Evolutionary conservation across 2,329 filamentous ascomycete genomes (phyloP).

Genomic region (Fusarium setosum): DNA sequence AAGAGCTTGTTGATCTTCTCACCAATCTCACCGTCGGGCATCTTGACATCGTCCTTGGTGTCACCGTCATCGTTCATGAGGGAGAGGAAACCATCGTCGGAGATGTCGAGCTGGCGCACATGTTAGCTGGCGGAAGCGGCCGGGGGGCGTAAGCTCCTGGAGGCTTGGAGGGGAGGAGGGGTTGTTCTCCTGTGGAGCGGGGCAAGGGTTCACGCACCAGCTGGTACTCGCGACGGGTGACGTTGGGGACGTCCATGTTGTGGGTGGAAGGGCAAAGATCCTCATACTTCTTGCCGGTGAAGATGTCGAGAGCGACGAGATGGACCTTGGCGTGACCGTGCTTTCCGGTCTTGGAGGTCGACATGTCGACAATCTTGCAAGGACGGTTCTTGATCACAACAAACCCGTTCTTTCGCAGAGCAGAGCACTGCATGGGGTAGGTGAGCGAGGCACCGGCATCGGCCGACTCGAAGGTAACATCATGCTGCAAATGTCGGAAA

Average conservation of each 20-base stretch:
- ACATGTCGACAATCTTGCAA: slow-evolving; percentile 99
- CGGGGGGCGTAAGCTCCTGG: slow-evolving; percentile 8
- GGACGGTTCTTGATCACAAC: slow-evolving; percentile 98
- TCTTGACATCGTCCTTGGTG: slow-evolving; percentile 94
- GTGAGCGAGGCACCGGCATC: slow-evolving; percentile 96
- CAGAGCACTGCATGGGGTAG: slow-evolving; percentile 99
- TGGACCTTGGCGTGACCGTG: slow-evolving; percentile 99
- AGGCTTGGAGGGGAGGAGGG: slow-evolving; percentile 24
- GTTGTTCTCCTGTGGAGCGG: slow-evolving; percentile 36
- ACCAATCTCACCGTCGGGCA: slow-evolving; percentile 90
- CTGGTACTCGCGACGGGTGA: slow-evolving; percentile 90
- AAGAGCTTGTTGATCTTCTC: slow-evolving; percentile 88
- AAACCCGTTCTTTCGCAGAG: slow-evolving; percentile 98
- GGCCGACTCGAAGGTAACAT: slow-evolving; percentile 86
- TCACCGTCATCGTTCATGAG: slow-evolving; percentile 89
- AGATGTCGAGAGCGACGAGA: slow-evolving; percentile 97
- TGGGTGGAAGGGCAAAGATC: slow-evolving; percentile 98
- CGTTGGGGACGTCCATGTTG: slow-evolving; percentile 98
- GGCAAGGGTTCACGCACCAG: slow-evolving; percentile 74
- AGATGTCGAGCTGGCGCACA: slow-evolving; percentile 81
- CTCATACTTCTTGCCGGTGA: slow-evolving; percentile 99
- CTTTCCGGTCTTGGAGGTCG: slow-evolving; percentile 99
- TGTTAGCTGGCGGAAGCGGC: slow-evolving; percentile 29
- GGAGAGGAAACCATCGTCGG: slow-evolving; percentile 93
- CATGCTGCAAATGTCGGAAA: slow-evolving; percentile 61